Evolutionary conservation across 2,329 filamentous ascomycete species (phyloP).

Genomic region (Coniochaeta sp.): DNA sequence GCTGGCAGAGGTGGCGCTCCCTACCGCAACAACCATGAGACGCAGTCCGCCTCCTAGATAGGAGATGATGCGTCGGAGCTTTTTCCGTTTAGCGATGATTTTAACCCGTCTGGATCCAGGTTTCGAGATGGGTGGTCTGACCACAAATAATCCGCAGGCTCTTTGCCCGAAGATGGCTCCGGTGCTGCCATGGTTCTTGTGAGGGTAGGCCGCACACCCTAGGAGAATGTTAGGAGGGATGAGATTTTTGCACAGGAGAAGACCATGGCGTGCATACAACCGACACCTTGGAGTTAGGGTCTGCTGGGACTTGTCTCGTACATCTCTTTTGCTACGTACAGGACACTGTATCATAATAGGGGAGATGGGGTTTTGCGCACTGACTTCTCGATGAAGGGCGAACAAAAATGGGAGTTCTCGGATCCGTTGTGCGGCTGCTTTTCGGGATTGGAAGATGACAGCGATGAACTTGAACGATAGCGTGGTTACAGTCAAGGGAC

Average conservation of each 20-base stretch:
- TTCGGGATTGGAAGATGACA: not conserved
- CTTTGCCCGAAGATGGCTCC: not conserved
- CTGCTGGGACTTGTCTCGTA: not conserved
- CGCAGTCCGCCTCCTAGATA: not conserved
- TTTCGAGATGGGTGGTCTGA: not conserved
- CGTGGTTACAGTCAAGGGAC: not conserved
- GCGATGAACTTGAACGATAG: not conserved
- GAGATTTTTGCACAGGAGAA: not conserved
- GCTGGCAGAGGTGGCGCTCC: constrained; percentile 4
- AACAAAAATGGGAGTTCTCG: not conserved
- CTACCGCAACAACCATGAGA: constrained; percentile 3
- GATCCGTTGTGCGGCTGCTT: not conserved
- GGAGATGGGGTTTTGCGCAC: not conserved
- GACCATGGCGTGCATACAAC: not conserved
- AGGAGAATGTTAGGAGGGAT: not conserved
- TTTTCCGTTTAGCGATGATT: not conserved
- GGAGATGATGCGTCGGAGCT: not conserved
- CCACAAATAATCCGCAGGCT: not conserved
- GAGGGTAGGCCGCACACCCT: not conserved
- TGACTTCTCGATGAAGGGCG: not conserved
- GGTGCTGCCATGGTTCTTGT: not conserved
- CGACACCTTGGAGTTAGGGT: not conserved
- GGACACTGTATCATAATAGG: not conserved
- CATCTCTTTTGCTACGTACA: not conserved
- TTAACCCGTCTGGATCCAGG: not conserved